These are phyloP conservation scores for Elaeagnus macrophylla DNA, from an alignment of 306 rosid genomes.

Conservation along the genomic window DNA sequence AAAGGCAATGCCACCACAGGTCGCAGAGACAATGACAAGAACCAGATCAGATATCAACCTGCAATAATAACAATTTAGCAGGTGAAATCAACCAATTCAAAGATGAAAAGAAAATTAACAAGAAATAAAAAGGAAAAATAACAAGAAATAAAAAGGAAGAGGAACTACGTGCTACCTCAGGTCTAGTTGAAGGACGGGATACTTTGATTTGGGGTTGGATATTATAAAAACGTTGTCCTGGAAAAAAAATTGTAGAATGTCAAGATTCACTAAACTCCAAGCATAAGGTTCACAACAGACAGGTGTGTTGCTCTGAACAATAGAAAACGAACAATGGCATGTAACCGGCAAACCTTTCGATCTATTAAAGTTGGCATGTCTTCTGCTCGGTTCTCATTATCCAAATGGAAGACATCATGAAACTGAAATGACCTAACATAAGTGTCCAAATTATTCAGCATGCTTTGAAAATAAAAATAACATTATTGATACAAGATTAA, in stretches of 20 bases:
- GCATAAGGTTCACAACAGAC: neutral
- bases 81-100: too few relatives aligned
- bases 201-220: slow-evolving; percentile 86
- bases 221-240: slow-evolving; percentile 92
- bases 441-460: slow-evolving; percentile 22
- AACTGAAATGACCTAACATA: slow-evolving; percentile 74
- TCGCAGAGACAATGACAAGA: slow-evolving; percentile 91
- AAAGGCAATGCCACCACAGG: slow-evolving; percentile 97
- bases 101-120: too few relatives aligned
- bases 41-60: slow-evolving; percentile 94
- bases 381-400: slow-evolving; percentile 76
- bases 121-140: too few relatives aligned
- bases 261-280: slow-evolving; percentile 7
- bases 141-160: slow-evolving; percentile 4
- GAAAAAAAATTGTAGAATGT: neutral
- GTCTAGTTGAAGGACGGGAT: slow-evolving; percentile 85
- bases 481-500: neutral
- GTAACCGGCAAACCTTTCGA: slow-evolving; percentile 47
- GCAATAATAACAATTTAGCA: slow-evolving; percentile 25
- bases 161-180: slow-evolving; percentile 41
- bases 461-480: slow-evolving; percentile 9
- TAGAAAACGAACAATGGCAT: slow-evolving; percentile 9
- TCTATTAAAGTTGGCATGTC: slow-evolving; percentile 92
- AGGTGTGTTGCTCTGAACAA: neutral
- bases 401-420: slow-evolving; percentile 85